Percentiles rank a stretch among this genome's conserved stretches.
phyloP scores from a whole-genome alignment of 805 yeast species.

The Clavispora phyllophila region DNA sequence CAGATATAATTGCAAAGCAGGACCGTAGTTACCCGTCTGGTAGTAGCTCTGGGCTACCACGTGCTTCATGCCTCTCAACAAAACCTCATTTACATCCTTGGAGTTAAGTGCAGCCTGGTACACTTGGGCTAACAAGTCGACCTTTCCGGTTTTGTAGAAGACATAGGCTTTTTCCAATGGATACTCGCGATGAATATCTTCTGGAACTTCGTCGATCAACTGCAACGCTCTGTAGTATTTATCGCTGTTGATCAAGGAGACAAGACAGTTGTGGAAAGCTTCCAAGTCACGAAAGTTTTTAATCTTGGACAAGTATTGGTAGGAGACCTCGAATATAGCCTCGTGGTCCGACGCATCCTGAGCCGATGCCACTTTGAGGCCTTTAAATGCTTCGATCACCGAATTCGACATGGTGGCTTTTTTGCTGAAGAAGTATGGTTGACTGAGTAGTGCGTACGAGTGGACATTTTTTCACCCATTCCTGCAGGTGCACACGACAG shows the following conservation, averaged over 20 bases:
- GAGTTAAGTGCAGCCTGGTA: slow-evolving; percentile 4
- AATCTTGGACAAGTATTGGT: slow-evolving; percentile 36
- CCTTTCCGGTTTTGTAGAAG: slow-evolving; percentile 51
- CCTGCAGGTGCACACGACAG: not conserved
- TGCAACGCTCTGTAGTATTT: slow-evolving; percentile 45
- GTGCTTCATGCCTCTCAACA: slow-evolving; percentile 39
- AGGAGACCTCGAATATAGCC: slow-evolving; percentile 33
- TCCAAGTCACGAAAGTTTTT: slow-evolving; percentile 31
- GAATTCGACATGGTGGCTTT: slow-evolving; percentile 30
- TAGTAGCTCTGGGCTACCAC: slow-evolving; percentile 52
- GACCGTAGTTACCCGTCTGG: slow-evolving; percentile 37
- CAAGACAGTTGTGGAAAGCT: slow-evolving; percentile 41
- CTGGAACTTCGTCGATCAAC: slow-evolving; percentile 36
- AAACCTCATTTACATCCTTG: slow-evolving; percentile 13
- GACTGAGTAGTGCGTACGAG: not conserved
- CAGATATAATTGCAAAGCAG: slow-evolving; percentile 45
- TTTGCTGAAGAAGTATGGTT: not conserved
- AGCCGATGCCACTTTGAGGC: slow-evolving; percentile 27
- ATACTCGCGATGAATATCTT: slow-evolving; percentile 30
- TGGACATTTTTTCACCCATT: slow-evolving; percentile 4
- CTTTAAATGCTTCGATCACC: slow-evolving; percentile 37
- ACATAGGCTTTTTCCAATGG: slow-evolving; percentile 54
- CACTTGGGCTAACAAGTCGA: slow-evolving; percentile 20
- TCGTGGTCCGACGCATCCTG: slow-evolving; percentile 28
- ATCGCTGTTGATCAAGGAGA: slow-evolving; percentile 58